These are phyloP conservation scores for Pestalotiopsis sp. DNA, from an alignment of 2,329 filamentous ascomycete species.

Conservation along the genomic window DNA sequence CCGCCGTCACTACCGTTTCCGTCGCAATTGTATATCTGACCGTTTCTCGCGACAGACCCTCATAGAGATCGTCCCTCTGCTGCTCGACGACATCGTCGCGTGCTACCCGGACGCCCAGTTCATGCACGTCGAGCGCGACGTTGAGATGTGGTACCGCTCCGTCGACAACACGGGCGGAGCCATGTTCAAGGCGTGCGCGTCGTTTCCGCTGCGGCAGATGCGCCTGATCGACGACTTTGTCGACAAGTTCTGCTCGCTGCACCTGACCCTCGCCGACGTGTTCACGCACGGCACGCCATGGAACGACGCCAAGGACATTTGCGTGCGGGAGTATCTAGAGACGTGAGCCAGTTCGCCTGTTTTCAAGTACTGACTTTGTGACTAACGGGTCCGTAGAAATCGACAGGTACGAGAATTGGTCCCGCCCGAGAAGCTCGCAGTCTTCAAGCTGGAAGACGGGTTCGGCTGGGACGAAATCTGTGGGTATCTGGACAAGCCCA, in stretches of 20 bases:
- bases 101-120: slow-evolving; percentile 35
- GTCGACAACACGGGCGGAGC: slow-evolving; percentile 27
- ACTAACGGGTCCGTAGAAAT: background rate
- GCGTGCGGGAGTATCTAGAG: slow-evolving; percentile 16
- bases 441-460: slow-evolving; percentile 34
- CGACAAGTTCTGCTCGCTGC: slow-evolving; percentile 19
- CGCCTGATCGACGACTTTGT: slow-evolving; percentile 22
- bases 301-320: slow-evolving; percentile 15
- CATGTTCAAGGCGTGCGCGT: slow-evolving; percentile 15
- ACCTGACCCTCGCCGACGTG: slow-evolving; percentile 15
- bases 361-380: too few relatives aligned
- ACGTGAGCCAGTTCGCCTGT: too few relatives aligned
- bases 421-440: slow-evolving; percentile 30
- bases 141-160: slow-evolving; percentile 31
- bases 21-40: too few relatives aligned
- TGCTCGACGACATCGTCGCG: slow-evolving; percentile 29
- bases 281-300: slow-evolving; percentile 18
- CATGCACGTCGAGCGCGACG: slow-evolving; percentile 34
- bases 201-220: slow-evolving; percentile 28
- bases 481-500: slow-evolving; percentile 30
- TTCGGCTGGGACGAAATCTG: slow-evolving; percentile 40
- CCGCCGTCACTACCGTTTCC: background rate
- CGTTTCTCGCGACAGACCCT: slow-evolving; percentile 9
- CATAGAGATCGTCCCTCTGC: slow-evolving; percentile 27
- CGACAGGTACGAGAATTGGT: slow-evolving; percentile 15